Base-by-base conservation (phyloP, 345 rosid species). In the Eucalyptus guilfoylei region DNA sequence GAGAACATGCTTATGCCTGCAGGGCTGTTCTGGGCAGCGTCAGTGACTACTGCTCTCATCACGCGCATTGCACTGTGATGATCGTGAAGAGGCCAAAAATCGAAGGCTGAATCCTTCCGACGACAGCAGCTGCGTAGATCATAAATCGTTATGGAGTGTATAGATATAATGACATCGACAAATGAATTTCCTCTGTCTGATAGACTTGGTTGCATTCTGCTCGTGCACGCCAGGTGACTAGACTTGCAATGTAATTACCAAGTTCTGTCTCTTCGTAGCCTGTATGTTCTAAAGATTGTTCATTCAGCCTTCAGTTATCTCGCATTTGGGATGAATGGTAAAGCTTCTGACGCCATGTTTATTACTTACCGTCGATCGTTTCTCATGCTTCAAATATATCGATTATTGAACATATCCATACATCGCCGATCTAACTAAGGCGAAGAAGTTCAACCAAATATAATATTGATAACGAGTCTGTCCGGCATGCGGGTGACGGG, bases 11-110 rank as follows among this genome's bases (percentile, higher is more conserved):
- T 37, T 37, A 76, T 88, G 37, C 34, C 50, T 90, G 89, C 96
- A 97, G 99, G 96, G 98, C 98, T 86, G 93, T 97, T 90, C 90
- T 95, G 32, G 99, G 99, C 28, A 95, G 99, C 62, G 98, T 95
- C 88, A 97, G 99, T n/a, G 97, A 96, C 90, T 96, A 97, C 88
- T 96, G 98, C 87, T 89, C 97, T 87, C 99, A 96, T 91, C 98
- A 97, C 87, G 98, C 97, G 87, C 98, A 96, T 90, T 97, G 99
- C 95, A 91, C 94, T 2, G 97, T 95, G 88, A 93, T 96, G 98
- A 94, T 97, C 50, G 99, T 96, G 89, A 97, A 97, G 95, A 96
- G 28, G 95, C 99, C 99, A 8, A 44, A 86, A 76, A 37, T 19
- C 9, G 0, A 76, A 37, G 28, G 83, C 83, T 37, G 15, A 72